Evolutionary conservation across 1,284 basidiomycete genomes (phyloP), one percentile per base, ranked within the genome.

Genomic region (Malassezia nana): DNA sequence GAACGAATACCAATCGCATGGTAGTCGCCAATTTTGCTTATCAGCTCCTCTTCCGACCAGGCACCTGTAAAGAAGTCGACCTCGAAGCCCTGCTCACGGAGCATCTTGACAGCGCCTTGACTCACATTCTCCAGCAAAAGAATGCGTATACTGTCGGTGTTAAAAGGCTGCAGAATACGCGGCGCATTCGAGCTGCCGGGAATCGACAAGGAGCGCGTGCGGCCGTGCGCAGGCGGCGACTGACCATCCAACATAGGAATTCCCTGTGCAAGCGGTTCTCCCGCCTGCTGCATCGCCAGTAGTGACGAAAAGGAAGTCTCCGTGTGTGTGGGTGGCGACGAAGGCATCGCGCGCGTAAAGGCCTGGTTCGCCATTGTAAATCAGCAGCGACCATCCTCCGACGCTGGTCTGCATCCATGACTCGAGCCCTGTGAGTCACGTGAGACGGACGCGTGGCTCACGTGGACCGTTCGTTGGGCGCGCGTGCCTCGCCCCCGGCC

Each of bases 81-180:
- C 77, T 86, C 82, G 77, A 88, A 98, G 29, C 92, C 91, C 64
- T 91, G 84, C 3, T 82, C 79, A 63, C 81, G 81, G 78, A 98
- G 85, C 57, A 84, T 80, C 29, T 79, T 77, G 50, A 94, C 88
- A 20, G 94, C 94, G 35, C 89, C 87, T 73, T 84, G 81, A 76
- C 85, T 90, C 79, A 98, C 91, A 74, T 96, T 96, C 77, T 96
- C 92, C 59, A 98, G 81, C 47, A 98, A 78, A 52, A 98, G 80
- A 46, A 96, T 80, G 22, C 56, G 49, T 58, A 74, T 71, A 57
- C 66, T 63, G 35, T 65, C 65, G 9, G 55, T 60, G 59, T 71
- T 66, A 35, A 72, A 71, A 12, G 68, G 71, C 13, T 68, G 70
- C 32, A 74, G 51, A 13, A 69, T 45, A 50, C 66, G 58, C 12